These are phyloP conservation scores for Amyloporia xantha DNA, from an alignment of 768 basidiomycete species.

Conservation along the genomic window DNA sequence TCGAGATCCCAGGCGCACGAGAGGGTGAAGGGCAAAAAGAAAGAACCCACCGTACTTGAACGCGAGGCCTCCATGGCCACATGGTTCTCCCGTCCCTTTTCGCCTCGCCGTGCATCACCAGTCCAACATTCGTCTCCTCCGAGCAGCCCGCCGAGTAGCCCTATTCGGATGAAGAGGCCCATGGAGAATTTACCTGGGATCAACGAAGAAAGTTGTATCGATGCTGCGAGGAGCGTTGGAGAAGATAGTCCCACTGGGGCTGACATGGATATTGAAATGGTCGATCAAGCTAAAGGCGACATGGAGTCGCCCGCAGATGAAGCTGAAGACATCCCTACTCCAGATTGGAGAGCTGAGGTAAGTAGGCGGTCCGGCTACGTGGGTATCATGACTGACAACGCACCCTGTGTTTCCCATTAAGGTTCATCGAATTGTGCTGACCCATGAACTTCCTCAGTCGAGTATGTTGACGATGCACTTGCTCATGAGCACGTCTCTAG, in stretches of 20 bases:
- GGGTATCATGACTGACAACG: background rate
- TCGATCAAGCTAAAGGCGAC: constrained; percentile 23
- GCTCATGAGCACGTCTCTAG: constrained; percentile 35
- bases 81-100: background rate
- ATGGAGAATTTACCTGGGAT: no score
- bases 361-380: constrained; percentile 9
- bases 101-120: background rate
- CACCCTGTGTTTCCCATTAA: constrained; percentile 23
- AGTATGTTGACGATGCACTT: constrained; percentile 44
- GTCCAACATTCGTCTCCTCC: constrained; percentile 16
- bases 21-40: constrained; percentile 17
- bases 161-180: background rate
- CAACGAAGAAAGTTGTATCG: no score
- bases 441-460: constrained; percentile 39
- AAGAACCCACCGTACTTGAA: background rate
- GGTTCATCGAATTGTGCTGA: constrained; percentile 57
- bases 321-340: constrained; percentile 24
- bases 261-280: constrained; percentile 20
- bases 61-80: background rate
- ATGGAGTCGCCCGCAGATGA: constrained; percentile 18
- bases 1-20: constrained; percentile 8
- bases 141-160: constrained; percentile 17
- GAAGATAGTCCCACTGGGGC: no score
- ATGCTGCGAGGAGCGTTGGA: background rate
- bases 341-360: constrained; percentile 56